phyloP scores from a whole-genome alignment of 805 yeast species.

The Jamesozyma piceae region DNA sequence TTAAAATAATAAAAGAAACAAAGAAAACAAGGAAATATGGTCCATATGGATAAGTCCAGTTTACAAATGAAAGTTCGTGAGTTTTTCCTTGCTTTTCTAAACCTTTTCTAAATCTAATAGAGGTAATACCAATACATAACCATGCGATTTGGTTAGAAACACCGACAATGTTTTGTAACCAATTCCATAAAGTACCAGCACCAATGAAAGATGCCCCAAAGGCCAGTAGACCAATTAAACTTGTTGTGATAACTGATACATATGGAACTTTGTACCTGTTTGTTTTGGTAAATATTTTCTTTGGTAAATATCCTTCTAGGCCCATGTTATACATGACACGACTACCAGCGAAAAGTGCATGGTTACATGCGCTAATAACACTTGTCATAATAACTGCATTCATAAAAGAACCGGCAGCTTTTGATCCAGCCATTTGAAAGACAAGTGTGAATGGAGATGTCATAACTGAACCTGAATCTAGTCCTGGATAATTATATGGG shows the following conservation, averaged over 20 bases:
- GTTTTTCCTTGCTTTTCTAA: constrained; percentile 36
- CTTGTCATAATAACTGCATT: constrained; percentile 50
- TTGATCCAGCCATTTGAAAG: constrained; percentile 44
- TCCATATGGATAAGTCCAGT: constrained; percentile 47
- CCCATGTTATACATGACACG: constrained; percentile 43
- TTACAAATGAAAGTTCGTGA: constrained; percentile 34
- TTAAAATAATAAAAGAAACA: constrained; percentile 37
- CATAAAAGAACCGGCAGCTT: constrained; percentile 40
- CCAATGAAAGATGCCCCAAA: constrained; percentile 51
- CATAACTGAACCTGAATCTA: constrained; percentile 21
- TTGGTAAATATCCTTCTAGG: constrained; percentile 35
- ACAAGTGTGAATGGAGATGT: constrained; percentile 41
- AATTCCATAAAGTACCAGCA: constrained; percentile 44
- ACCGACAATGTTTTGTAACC: constrained; percentile 46
- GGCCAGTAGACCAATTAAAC: constrained; percentile 48
- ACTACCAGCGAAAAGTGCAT: constrained; percentile 43
- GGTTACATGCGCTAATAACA: constrained; percentile 47
- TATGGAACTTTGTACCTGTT: constrained; percentile 41
- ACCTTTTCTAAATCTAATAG: constrained; percentile 42
- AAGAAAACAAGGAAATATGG: constrained; percentile 39
- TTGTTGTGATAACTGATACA: constrained; percentile 41
- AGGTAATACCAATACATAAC: constrained; percentile 41
- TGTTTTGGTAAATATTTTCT: constrained; percentile 30
- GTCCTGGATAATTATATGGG: constrained; percentile 47
- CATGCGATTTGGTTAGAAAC: constrained; percentile 45